These are phyloP conservation scores for Penicillium taxi DNA, from an alignment of 495 filamentous ascomycete species.

Conservation along the genomic window DNA sequence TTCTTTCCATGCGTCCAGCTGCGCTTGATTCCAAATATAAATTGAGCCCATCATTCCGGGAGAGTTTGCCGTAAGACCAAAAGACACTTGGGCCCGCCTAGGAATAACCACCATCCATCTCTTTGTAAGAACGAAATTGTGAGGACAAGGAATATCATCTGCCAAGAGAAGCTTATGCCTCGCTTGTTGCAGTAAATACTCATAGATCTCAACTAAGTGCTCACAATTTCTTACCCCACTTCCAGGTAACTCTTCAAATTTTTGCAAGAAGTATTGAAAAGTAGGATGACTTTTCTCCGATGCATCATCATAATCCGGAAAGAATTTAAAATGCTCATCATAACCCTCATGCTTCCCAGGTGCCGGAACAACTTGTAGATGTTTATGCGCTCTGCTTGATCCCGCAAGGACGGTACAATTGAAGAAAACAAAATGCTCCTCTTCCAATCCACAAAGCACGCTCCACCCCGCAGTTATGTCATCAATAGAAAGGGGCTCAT, in stretches of 20 bases:
- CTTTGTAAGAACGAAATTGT: slow-evolving; percentile 34
- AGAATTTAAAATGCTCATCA: slow-evolving; percentile 9
- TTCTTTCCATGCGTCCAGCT: slow-evolving; percentile 24
- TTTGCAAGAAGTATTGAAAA: slow-evolving; percentile 6
- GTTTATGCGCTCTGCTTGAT: slow-evolving; percentile 37
- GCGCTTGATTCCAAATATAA: slow-evolving; percentile 22
- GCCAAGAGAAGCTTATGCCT: slow-evolving; percentile 9
- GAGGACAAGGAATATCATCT: slow-evolving; percentile 16
- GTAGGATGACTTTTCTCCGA: not conserved
- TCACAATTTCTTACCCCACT: slow-evolving; percentile 1
- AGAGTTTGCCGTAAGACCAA: slow-evolving; percentile 27
- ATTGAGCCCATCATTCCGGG: slow-evolving; percentile 35
- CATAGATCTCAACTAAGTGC: slow-evolving; percentile 14
- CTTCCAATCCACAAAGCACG: slow-evolving; percentile 9
- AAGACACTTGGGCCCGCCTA: slow-evolving; percentile 13
- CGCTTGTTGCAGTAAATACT: slow-evolving; percentile 15
- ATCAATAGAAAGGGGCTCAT: slow-evolving; percentile 13
- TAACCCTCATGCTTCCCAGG: slow-evolving; percentile 8
- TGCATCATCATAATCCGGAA: slow-evolving; percentile 5
- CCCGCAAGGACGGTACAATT: slow-evolving; percentile 32
- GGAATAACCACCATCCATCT: slow-evolving; percentile 37
- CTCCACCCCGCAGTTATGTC: slow-evolving; percentile 18
- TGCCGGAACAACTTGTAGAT: slow-evolving; percentile 33
- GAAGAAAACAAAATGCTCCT: slow-evolving; percentile 23
- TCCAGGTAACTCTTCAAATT: slow-evolving; percentile 1